phyloP scores from a whole-genome alignment of 768 basidiomycete genomes.

The Leccinum boreale region DNA sequence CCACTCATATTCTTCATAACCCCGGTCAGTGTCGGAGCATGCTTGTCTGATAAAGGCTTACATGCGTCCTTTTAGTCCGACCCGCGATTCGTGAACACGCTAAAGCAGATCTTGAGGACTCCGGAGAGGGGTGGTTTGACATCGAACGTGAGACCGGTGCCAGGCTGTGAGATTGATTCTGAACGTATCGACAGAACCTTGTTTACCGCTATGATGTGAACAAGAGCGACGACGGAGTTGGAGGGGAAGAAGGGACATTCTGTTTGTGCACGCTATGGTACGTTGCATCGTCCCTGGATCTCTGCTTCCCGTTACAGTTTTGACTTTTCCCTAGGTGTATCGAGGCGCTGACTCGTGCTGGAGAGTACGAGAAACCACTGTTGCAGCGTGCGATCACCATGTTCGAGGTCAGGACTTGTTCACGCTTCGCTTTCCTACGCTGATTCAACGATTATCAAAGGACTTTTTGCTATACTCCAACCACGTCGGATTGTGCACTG shows the following conservation, averaged over 20 bases:
- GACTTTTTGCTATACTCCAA: conserved; percentile 82
- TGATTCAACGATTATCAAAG: conserved; percentile 30
- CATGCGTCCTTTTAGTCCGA: conserved; percentile 54
- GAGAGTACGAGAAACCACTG: conserved; percentile 67
- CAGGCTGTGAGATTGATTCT: background rate
- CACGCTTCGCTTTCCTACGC: background rate
- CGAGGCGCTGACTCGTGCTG: conserved; percentile 87
- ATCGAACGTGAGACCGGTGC: conserved; percentile 55
- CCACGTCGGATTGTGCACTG: conserved; percentile 83
- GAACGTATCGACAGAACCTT: conserved; percentile 51
- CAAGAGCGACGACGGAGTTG: conserved; percentile 89
- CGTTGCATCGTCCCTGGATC: conserved; percentile 8
- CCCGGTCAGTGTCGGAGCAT: conserved; percentile 45
- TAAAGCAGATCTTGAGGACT: conserved; percentile 79
- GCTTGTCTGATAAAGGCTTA: background rate
- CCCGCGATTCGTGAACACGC: conserved; percentile 82
- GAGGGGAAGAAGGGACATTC: conserved; percentile 94
- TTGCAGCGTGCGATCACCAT: conserved; percentile 72
- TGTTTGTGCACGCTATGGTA: conserved; percentile 85
- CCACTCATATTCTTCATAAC: conserved; percentile 91
- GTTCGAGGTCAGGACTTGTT: conserved; percentile 69
- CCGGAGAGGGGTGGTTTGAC: conserved; percentile 90
- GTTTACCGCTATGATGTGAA: conserved; percentile 88
- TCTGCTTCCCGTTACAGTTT: background rate
- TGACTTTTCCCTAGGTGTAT: conserved; percentile 54